Conservation (phyloP, 1,284 basidiomycete species). For the Ustilago lituana region DNA sequence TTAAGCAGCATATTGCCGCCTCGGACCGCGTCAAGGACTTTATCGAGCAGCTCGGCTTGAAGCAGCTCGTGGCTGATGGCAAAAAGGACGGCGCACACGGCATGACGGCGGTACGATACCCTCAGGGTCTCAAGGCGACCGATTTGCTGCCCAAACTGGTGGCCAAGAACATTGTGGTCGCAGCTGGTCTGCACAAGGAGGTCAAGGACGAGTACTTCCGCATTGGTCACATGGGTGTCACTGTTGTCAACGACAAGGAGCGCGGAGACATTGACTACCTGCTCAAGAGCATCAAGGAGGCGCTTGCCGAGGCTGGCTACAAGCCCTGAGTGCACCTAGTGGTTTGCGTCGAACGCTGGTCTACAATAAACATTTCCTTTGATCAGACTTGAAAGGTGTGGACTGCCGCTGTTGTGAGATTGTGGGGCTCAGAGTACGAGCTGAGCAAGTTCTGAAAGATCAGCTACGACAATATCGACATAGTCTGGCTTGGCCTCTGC, state of each 20-base stretch:
- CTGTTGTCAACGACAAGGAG: slow-evolving; percentile 74
- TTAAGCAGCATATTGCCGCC: slow-evolving; percentile 79
- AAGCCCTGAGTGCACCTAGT: slow-evolving; percentile 37
- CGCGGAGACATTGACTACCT: slow-evolving; percentile 78
- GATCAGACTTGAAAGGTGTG: too few species aligned
- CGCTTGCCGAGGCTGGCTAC: slow-evolving; percentile 70
- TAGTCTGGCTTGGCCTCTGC: slow-evolving; percentile 26
- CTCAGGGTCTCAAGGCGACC: slow-evolving; percentile 59
- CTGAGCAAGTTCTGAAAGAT: slow-evolving; percentile 21
- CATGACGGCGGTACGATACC: slow-evolving; percentile 66
- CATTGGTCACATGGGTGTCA: slow-evolving; percentile 85
- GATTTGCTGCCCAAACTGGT: slow-evolving; percentile 70
- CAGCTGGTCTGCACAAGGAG: slow-evolving; percentile 86
- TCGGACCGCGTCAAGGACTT: slow-evolving; percentile 80
- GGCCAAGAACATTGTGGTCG: slow-evolving; percentile 80
- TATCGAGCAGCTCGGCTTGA: slow-evolving; percentile 75
- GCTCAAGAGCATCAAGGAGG: slow-evolving; percentile 75
- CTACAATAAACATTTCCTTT: not conserved
- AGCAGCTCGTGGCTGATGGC: slow-evolving; percentile 63
- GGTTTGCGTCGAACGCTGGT: not conserved
- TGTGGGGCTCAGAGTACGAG: slow-evolving; percentile 4
- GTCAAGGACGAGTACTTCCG: slow-evolving; percentile 77
- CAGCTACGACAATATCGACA: slow-evolving; percentile 29
- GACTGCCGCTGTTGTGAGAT: too few species aligned
- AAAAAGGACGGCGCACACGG: slow-evolving; percentile 65